Conservation (phyloP, 2,329 filamentous ascomycete species). For the Sclerotinia borealis region DNA sequence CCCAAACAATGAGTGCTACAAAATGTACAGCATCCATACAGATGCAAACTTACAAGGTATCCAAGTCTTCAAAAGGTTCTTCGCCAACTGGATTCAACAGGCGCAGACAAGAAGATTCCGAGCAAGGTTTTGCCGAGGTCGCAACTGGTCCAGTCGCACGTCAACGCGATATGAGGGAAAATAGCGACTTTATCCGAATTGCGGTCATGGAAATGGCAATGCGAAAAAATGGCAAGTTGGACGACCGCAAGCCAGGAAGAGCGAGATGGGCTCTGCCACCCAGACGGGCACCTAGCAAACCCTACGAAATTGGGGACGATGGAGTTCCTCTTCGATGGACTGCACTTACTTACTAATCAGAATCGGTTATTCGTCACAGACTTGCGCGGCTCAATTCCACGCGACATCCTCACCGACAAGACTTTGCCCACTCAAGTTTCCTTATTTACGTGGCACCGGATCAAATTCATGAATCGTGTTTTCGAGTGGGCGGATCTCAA, state of each 20-base stretch:
- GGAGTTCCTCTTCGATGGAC: slow-evolving; percentile 57
- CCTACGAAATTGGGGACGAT: slow-evolving; percentile 51
- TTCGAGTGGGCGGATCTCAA: not conserved
- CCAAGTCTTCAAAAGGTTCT: slow-evolving; percentile 33
- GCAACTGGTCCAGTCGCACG: slow-evolving; percentile 42
- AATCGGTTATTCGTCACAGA: not conserved
- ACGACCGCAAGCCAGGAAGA: slow-evolving; percentile 58
- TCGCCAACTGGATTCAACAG: slow-evolving; percentile 33
- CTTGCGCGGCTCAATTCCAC: not conserved
- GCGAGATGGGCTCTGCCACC: slow-evolving; percentile 64
- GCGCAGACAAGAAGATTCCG: slow-evolving; percentile 25
- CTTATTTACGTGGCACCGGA: not conserved
- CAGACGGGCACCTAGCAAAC: slow-evolving; percentile 47
- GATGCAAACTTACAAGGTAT: slow-evolving; percentile 60
- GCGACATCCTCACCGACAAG: not conserved
- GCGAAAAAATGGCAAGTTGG: slow-evolving; percentile 60
- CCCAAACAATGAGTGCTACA: slow-evolving; percentile 34
- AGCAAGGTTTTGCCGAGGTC: slow-evolving; percentile 32
- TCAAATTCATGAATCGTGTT: not conserved
- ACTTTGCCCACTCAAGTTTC: not conserved
- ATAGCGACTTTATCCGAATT: slow-evolving; percentile 64
- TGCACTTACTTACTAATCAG: slow-evolving; percentile 27
- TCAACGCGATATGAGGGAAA: slow-evolving; percentile 63
- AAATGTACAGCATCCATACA: slow-evolving; percentile 62
- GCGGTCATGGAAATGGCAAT: slow-evolving; percentile 69